A percentile compares a stretch with the other conserved stretches of the same genome.
phyloP scores from a whole-genome alignment of 1,284 basidiomycete species.

The Cryptococcus amylolentus region DNA sequence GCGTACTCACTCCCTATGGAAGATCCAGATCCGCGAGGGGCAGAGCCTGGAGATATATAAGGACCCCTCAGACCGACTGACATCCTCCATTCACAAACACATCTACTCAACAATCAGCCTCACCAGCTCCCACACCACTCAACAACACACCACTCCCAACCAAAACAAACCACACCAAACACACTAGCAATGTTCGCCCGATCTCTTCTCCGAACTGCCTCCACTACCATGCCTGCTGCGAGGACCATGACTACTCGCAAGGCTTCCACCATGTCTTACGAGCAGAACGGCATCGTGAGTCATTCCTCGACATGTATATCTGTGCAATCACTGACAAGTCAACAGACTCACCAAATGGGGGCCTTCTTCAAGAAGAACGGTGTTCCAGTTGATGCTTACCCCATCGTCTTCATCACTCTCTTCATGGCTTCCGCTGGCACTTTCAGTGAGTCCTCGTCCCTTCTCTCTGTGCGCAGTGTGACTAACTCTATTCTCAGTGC shows the following conservation, averaged over 20 bases:
- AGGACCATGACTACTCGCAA: conserved; percentile 6
- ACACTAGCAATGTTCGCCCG: conserved; percentile 14
- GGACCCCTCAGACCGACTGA: no score
- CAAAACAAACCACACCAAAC: conserved; percentile 1
- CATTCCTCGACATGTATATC: neutral
- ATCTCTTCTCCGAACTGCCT: conserved; percentile 8
- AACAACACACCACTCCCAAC: neutral
- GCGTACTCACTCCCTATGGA: no score
- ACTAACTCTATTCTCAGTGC: conserved; percentile 5
- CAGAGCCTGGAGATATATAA: no score
- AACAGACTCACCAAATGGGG: no score
- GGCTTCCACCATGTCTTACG: conserved; percentile 3
- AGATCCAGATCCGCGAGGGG: no score
- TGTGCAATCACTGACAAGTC: no score
- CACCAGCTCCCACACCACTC: no score
- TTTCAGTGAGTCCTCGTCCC: conserved; percentile 9
- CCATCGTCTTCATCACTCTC: conserved; percentile 21
- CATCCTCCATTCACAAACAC: no score
- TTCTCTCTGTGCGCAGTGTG: neutral
- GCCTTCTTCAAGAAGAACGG: conserved; percentile 17
- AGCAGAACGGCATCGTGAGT: conserved; percentile 5
- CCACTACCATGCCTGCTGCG: conserved; percentile 5
- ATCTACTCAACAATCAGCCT: no score
- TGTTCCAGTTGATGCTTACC: conserved; percentile 24
- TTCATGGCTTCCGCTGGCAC: conserved; percentile 18